phyloP scores from a whole-genome alignment of 768 basidiomycete genomes.

The Heimioporus sp. region DNA sequence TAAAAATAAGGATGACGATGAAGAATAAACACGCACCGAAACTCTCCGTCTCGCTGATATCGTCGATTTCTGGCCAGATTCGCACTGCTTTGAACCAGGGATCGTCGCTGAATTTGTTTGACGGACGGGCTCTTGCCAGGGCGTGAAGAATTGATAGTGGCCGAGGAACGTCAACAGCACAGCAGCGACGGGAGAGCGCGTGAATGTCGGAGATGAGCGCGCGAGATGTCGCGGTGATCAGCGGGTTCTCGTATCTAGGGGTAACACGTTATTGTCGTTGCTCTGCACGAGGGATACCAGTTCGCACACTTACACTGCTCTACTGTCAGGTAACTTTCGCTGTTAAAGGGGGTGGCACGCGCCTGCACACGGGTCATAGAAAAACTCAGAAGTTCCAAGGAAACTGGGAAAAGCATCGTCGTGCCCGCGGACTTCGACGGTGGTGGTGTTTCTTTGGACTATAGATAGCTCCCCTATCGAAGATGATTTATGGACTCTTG shows the following conservation, averaged over 20 bases:
- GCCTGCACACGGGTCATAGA: conserved; percentile 75
- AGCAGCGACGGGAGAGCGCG: conserved; percentile 55
- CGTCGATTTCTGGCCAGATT: conserved; percentile 73
- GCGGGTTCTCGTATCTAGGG: conserved; percentile 73
- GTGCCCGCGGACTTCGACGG: conserved; percentile 66
- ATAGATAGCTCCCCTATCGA: conserved; percentile 26
- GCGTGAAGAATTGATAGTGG: conserved; percentile 60
- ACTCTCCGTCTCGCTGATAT: conserved; percentile 75
- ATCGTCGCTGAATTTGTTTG: conserved; percentile 24
- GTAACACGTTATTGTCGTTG: conserved; percentile 6
- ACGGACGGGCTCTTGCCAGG: conserved; percentile 43
- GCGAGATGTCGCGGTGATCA: conserved; percentile 73
- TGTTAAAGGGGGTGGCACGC: conserved; percentile 27
- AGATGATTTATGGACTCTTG: conserved; percentile 4
- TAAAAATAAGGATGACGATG: not conserved
- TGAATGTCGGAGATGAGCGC: conserved; percentile 72
- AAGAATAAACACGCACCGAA: conserved; percentile 52
- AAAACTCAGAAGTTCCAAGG: conserved; percentile 52
- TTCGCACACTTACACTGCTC: conserved; percentile 26
- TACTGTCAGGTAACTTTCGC: conserved; percentile 7
- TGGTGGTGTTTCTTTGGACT: conserved; percentile 50
- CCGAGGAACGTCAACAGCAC: conserved; percentile 63
- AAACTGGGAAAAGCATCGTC: conserved; percentile 44
- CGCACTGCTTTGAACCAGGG: conserved; percentile 62
- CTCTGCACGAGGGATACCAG: not conserved